Percentiles rank a stretch among this genome's conserved stretches.
Evolutionary conservation across 1,284 basidiomycete species (phyloP).

Genomic region (Volvariella volvacea): DNA sequence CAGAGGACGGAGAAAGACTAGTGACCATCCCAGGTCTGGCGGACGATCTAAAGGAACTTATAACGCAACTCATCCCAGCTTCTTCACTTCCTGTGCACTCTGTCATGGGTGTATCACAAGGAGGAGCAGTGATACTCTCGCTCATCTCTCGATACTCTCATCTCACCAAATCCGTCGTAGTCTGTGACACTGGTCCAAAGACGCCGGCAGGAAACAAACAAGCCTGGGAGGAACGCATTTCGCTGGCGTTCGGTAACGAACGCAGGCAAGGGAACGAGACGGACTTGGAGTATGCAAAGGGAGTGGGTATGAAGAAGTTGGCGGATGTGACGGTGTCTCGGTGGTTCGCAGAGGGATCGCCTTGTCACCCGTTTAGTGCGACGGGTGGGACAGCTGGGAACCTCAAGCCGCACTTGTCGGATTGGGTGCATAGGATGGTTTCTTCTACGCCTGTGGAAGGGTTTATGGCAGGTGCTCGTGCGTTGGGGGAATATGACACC

Average conservation of each 20-base stretch:
- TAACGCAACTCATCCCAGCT: constrained; percentile 23
- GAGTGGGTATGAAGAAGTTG: constrained; percentile 32
- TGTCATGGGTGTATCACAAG: constrained; percentile 44
- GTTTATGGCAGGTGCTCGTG: constrained; percentile 37
- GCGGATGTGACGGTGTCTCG: constrained; percentile 31
- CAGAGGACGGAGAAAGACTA: constrained; percentile 8
- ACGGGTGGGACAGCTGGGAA: constrained; percentile 6
- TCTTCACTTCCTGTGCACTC: constrained; percentile 31
- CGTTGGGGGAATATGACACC: constrained; percentile 37
- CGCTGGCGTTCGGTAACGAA: constrained; percentile 21
- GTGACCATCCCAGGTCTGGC: constrained; percentile 32
- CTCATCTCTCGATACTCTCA: constrained; percentile 20
- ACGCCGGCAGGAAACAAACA: constrained; percentile 36
- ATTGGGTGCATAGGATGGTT: constrained; percentile 29
- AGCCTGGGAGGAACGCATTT: constrained; percentile 38
- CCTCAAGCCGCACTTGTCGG: neutral
- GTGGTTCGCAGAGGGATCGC: constrained; percentile 35
- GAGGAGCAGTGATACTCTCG: constrained; percentile 37
- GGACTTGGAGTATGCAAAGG: constrained; percentile 18
- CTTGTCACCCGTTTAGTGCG: constrained; percentile 8
- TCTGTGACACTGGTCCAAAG: constrained; percentile 37
- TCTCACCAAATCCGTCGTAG: constrained; percentile 28
- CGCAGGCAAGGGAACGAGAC: constrained; percentile 11
- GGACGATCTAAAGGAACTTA: constrained; percentile 24
- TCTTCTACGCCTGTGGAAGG: constrained; percentile 29